Evolutionary conservation across 2,329 filamentous ascomycete species (phyloP).

Genomic region (Simplicillium aogashimaense): DNA sequence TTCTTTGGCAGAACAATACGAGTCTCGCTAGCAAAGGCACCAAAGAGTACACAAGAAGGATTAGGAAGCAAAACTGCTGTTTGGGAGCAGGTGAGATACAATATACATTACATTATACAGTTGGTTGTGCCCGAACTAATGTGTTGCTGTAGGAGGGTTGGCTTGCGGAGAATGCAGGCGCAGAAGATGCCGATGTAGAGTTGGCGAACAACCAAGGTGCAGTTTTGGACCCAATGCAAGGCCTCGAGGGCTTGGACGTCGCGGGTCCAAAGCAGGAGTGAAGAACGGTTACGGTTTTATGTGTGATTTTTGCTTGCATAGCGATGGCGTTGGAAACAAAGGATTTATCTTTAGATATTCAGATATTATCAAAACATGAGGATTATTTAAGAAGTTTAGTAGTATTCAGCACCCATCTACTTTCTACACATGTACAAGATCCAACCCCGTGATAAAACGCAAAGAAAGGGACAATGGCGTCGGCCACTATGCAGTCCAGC

Average conservation of each 20-base stretch:
- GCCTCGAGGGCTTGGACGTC: constrained; percentile 84
- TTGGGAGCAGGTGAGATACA: constrained; percentile 78
- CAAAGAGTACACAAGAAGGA: constrained; percentile 80
- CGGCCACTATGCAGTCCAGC: constrained; percentile 7
- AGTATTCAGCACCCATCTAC: constrained; percentile 8
- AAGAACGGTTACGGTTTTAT: constrained; percentile 13
- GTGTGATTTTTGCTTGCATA: constrained; percentile 24
- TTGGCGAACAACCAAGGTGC: constrained; percentile 36
- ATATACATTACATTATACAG: constrained; percentile 2
- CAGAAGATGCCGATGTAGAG: constrained; percentile 57
- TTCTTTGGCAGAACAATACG: constrained; percentile 88
- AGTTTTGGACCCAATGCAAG: constrained; percentile 86
- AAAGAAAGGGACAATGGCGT: constrained; percentile 8
- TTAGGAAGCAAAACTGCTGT: constrained; percentile 88
- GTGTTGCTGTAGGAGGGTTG: constrained; percentile 66
- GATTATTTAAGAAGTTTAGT: background rate
- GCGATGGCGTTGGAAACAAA: constrained; percentile 31
- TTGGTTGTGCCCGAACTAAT: background rate
- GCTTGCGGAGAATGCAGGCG: constrained; percentile 77
- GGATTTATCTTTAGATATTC: constrained; percentile 5
- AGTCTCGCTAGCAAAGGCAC: constrained; percentile 82
- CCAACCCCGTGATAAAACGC: constrained; percentile 7
- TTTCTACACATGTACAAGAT: constrained; percentile 8
- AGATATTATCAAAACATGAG: constrained; percentile 1
- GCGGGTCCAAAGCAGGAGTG: constrained; percentile 78